These are phyloP conservation scores for Exophiala sideris DNA, from an alignment of 2,329 filamentous ascomycete genomes.

Conservation along the genomic window DNA sequence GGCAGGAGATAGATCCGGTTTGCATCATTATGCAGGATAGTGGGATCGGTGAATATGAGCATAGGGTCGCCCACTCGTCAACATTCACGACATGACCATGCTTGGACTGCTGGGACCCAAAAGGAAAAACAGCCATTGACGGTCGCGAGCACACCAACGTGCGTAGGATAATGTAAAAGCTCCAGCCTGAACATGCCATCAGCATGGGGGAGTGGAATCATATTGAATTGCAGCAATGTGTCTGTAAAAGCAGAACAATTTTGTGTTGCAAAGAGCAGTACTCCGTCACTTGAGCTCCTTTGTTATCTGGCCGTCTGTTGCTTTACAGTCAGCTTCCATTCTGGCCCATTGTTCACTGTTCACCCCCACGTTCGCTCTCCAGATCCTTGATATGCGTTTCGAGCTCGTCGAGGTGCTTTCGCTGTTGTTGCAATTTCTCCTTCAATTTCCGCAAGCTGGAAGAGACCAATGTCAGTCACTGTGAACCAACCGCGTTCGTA, in stretches of 20 bases:
- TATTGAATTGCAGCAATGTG: not conserved
- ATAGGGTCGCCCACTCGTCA: no score
- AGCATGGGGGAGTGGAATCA: not conserved
- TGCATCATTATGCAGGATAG: not conserved
- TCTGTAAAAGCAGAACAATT: not conserved
- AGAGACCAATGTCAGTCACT: not conserved
- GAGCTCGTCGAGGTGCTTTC: slow-evolving; percentile 78
- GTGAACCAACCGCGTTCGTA: not conserved
- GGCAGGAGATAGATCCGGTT: slow-evolving; percentile 53
- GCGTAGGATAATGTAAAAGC: no score
- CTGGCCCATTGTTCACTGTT: slow-evolving; percentile 36
- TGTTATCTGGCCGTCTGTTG: not conserved
- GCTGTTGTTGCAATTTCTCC: slow-evolving; percentile 68
- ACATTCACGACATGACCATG: no score
- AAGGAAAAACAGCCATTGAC: no score
- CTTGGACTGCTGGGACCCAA: no score
- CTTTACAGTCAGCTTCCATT: not conserved
- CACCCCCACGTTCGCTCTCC: slow-evolving; percentile 67
- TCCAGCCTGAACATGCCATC: not conserved
- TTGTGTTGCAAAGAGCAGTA: no score
- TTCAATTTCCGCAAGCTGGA: slow-evolving; percentile 65
- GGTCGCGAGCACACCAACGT: no score
- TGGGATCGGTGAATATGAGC: no score
- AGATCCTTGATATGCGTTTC: slow-evolving; percentile 85
- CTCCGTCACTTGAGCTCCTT: no score